Evolutionary conservation across 2,329 filamentous ascomycete species (phyloP).

Genomic region (Elsinoe perseae): DNA sequence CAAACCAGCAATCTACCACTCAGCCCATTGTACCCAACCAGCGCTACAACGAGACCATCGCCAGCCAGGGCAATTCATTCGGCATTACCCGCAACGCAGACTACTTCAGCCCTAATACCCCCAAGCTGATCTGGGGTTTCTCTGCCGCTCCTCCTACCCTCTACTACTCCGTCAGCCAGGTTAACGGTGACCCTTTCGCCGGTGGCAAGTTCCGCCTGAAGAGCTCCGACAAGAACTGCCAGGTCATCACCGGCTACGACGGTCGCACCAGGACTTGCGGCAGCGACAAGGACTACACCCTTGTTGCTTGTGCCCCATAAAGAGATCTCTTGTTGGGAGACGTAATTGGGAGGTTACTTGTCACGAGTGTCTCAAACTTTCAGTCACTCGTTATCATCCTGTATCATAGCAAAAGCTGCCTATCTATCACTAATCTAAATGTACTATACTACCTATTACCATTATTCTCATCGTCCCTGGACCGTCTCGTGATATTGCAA

Average conservation of each 20-base stretch:
- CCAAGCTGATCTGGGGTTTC: slow-evolving; percentile 26
- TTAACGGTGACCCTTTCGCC: slow-evolving; percentile 25
- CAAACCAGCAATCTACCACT: slow-evolving; percentile 18
- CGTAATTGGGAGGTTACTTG: not conserved
- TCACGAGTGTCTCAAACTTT: not conserved
- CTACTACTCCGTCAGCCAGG: slow-evolving; percentile 27
- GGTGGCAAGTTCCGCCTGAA: slow-evolving; percentile 21
- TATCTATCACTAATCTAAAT: slow-evolving; percentile 4
- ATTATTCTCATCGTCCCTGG: not conserved
- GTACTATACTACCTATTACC: not conserved
- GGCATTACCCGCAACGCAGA: slow-evolving; percentile 24
- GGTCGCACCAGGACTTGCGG: slow-evolving; percentile 16
- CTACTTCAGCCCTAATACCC: slow-evolving; percentile 22
- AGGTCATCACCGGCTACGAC: slow-evolving; percentile 11
- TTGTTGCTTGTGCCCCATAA: slow-evolving; percentile 13
- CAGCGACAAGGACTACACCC: slow-evolving; percentile 9
- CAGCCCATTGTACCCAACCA: slow-evolving; percentile 20
- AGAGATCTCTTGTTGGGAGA: not conserved
- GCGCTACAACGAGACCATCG: slow-evolving; percentile 21
- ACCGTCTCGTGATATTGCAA: too few relatives aligned
- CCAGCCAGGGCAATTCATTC: slow-evolving; percentile 26
- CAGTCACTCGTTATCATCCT: not conserved
- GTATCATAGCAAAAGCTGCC: not conserved
- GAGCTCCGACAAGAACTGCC: slow-evolving; percentile 13
- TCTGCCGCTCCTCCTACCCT: slow-evolving; percentile 17